Conservation (phyloP, 2,329 filamentous ascomycete genomes). For the Aspergillus terreus region DNA sequence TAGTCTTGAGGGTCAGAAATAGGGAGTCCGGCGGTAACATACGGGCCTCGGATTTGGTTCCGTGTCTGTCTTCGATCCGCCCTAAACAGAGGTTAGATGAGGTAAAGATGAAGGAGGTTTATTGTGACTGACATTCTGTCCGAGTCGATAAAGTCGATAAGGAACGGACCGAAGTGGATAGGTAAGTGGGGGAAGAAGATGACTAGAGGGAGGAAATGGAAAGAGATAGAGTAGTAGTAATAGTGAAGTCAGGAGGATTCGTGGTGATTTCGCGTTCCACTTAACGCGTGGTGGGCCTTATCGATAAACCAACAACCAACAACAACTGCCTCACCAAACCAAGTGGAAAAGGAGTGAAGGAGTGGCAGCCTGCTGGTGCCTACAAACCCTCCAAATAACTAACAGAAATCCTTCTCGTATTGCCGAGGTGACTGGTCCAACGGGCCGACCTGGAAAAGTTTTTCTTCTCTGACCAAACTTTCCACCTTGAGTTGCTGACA, state of each 20-base stretch:
- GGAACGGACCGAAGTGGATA: not conserved
- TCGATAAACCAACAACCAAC: not conserved
- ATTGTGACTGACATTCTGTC: slow-evolving; percentile 11
- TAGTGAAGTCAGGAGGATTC: slow-evolving; percentile 28
- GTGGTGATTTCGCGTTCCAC: slow-evolving; percentile 41
- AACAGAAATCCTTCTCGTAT: not conserved
- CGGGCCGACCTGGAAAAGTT: slow-evolving; percentile 4
- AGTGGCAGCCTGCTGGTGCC: not conserved
- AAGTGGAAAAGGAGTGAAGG: not conserved
- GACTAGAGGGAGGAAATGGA: not conserved
- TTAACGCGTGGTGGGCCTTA: slow-evolving; percentile 31
- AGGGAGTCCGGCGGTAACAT: slow-evolving; percentile 20
- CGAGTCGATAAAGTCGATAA: not conserved
- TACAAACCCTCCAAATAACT: not conserved
- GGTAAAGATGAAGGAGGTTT: not conserved
- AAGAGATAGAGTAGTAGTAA: not conserved
- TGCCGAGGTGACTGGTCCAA: not conserved
- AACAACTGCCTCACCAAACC: not conserved
- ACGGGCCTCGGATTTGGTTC: slow-evolving; percentile 45
- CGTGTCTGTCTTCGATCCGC: slow-evolving; percentile 26
- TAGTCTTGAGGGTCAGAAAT: not conserved
- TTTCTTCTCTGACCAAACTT: slow-evolving; percentile 3
- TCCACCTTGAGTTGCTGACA: not conserved
- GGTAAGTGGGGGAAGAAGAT: not conserved
- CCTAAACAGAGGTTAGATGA: slow-evolving; percentile 16